Evolutionary conservation across 495 filamentous ascomycete genomes (phyloP), one percentile per base, ranked within the genome.

Genomic region (Hypoxylon cercidicola): DNA sequence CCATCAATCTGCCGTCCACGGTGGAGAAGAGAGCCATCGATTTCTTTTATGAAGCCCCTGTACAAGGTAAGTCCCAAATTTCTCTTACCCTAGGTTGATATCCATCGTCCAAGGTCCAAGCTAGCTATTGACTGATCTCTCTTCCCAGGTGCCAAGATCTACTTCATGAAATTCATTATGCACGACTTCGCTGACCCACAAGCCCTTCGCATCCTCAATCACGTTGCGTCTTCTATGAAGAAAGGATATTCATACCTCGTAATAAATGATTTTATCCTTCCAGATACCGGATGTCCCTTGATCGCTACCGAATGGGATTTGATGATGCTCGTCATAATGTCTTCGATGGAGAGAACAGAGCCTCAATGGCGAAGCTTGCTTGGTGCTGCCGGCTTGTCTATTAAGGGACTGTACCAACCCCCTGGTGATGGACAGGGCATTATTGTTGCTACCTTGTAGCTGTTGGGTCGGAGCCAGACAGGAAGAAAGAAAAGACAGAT

Each of bases 241-340:
- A 76, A 70, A 34, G 82, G 81, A 0, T 85, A 85, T 57, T 77
- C 73, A 19, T 72, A 75, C 32, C 70, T 87, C 23, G 65, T 86
- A 50, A 74, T 86, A 32, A 82, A 84, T 59, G 83, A 87, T 67
- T 80, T 78, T 53, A 75, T 86, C 12, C 69, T 87, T 10, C 77
- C 74, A 4, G 74, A 79, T 47, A 68, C 67, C 49, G 75, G 72
- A 0, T 58, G 79, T 9, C 53, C 55, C 4, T 69, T 74, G 46
- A 63, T 64, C 1, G 68, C 66, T 9, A 77, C 84, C 12, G 64
- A 72, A 19, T 77, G 76, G 68, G 76, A 78, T 43, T 52, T 78
- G 15, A 73, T 69, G 53, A 75, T 78, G 72, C 70, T 75, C 61
- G 56, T 62, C 5, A 41, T 74, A 21, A 37, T 77, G 34, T 61